Percentiles rank a stretch among this genome's conserved stretches.
phyloP scores from a whole-genome alignment of 2,329 filamentous ascomycete species.

The Ascochyta clinopodiicola region DNA sequence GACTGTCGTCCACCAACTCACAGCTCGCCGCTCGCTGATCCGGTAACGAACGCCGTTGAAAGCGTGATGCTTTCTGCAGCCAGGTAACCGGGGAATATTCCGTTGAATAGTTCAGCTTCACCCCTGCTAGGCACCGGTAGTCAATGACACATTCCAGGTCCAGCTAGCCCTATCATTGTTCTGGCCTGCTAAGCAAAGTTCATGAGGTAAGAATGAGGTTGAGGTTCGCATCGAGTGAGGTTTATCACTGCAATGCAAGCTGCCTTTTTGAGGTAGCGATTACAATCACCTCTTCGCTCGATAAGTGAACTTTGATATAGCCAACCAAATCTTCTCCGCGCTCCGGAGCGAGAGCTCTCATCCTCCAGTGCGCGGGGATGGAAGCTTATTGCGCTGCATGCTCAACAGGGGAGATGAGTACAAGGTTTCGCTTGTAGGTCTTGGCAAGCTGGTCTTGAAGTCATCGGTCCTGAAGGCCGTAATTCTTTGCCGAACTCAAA shows the following conservation, averaged over 20 bases:
- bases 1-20: neutral
- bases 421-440: neutral
- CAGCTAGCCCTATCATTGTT: neutral
- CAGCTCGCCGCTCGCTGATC: constrained; percentile 5
- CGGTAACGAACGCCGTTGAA: neutral
- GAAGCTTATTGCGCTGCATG: neutral
- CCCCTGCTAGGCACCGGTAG: neutral
- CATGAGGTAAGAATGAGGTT: neutral
- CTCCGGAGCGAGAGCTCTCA: neutral
- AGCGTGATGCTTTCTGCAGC: neutral
- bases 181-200: neutral
- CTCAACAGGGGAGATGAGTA: neutral
- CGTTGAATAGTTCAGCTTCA: constrained; percentile 3
- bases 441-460: constrained; percentile 3
- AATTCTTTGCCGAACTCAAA: neutral
- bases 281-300: neutral
- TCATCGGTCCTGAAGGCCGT: neutral
- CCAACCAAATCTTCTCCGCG: neutral
- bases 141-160: neutral
- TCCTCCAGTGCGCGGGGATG: neutral
- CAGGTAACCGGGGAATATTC: constrained; percentile 7
- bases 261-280: neutral
- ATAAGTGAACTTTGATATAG: neutral
- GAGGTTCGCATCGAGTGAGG: neutral
- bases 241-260: neutral